Percentiles rank a stretch among this genome's conserved stretches.
phyloP scores from a whole-genome alignment of 257 asterid genomes.

The Misopates orontium region DNA sequence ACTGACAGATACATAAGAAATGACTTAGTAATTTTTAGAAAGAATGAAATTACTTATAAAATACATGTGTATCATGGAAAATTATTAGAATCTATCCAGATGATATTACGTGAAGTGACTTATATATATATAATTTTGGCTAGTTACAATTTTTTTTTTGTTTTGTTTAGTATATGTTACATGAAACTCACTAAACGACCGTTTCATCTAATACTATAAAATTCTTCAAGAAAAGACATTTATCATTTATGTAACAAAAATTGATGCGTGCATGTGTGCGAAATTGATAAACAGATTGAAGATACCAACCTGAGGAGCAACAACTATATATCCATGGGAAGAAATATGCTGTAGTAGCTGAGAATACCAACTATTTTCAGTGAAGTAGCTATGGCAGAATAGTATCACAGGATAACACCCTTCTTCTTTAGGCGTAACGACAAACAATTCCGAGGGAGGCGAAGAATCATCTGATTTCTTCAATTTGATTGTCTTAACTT shows the following conservation, averaged over 20 bases:
- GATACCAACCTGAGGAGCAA: constrained; percentile 59
- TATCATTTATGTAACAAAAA: no score
- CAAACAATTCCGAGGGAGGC: constrained; percentile 39
- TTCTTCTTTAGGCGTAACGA: constrained; percentile 44
- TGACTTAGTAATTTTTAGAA: no score
- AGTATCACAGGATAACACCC: constrained; percentile 50
- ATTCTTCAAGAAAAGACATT: neutral
- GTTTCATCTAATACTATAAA: no score
- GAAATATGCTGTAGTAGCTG: constrained; percentile 59
- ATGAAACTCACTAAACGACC: no score
- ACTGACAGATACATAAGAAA: no score
- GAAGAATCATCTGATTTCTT: constrained; percentile 35
- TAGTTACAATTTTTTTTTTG: no score
- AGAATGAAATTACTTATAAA: no score
- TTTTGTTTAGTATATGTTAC: no score
- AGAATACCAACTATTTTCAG: constrained; percentile 40
- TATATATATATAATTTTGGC: no score
- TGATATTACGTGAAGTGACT: no score
- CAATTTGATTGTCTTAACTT: constrained; percentile 36
- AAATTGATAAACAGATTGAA: neutral
- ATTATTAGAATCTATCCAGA: no score
- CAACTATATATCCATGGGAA: constrained; percentile 62
- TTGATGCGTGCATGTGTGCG: neutral
- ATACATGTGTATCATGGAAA: no score
- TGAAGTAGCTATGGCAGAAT: constrained; percentile 61